phyloP scores from a whole-genome alignment of 768 basidiomycete species.

The Russula ochroleuca region DNA sequence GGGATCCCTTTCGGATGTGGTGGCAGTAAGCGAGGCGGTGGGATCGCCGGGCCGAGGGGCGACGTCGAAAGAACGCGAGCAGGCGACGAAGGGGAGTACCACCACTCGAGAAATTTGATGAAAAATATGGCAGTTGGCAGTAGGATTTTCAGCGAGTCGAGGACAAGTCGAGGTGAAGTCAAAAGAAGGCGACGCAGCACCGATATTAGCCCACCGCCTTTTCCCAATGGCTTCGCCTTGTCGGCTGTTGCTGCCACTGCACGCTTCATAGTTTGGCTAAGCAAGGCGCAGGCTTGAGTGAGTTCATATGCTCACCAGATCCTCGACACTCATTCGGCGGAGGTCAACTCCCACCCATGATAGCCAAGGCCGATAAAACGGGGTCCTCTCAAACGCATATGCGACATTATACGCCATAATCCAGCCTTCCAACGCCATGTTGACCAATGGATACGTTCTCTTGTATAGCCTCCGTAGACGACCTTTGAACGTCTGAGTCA shows the following conservation, averaged over 20 bases:
- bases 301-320: conserved; percentile 53
- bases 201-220: conserved; percentile 39
- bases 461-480: conserved; percentile 64
- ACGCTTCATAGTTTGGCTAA: conserved; percentile 28
- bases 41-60: conserved; percentile 61
- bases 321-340: conserved; percentile 71
- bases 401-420: conserved; percentile 78
- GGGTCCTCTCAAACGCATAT: conserved; percentile 84
- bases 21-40: conserved; percentile 69
- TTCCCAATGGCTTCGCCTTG: conserved; percentile 28
- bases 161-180: conserved; percentile 55
- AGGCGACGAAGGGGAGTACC: conserved; percentile 93
- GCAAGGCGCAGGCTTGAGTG: conserved; percentile 2
- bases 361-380: conserved; percentile 90
- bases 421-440: conserved; percentile 74
- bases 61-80: conserved; percentile 66
- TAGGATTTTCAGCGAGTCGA: conserved; percentile 74
- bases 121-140: conserved; percentile 91
- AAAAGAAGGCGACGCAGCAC: conserved; percentile 46
- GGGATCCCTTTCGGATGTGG: conserved; percentile 70
- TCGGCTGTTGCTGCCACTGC: conserved; percentile 27
- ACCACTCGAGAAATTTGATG: conserved; percentile 97
- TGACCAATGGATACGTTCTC: conserved; percentile 74
- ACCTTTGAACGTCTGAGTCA: conserved; percentile 46
- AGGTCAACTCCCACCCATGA: conserved; percentile 80